phyloP scores from a whole-genome alignment of 1,284 basidiomycete genomes.

The Psilocybe mexicana region DNA sequence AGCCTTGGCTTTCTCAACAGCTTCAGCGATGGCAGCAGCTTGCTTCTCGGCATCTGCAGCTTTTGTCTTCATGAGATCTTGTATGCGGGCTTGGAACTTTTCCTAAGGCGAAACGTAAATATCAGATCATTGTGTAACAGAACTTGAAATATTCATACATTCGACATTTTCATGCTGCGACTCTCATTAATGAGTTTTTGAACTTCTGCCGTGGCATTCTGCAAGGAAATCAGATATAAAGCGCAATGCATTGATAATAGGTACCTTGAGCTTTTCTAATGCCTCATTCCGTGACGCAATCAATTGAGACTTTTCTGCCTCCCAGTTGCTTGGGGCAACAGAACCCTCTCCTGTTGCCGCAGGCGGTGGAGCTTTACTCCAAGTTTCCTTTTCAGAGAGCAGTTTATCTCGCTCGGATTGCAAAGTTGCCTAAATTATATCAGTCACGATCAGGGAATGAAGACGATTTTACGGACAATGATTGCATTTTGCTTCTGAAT shows the following conservation, averaged over 20 bases:
- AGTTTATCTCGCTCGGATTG: conserved; percentile 61
- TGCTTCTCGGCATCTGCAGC: conserved; percentile 42
- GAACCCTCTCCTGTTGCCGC: conserved; percentile 28
- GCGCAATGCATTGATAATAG: background rate
- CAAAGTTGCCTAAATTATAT: conserved; percentile 46
- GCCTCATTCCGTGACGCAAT: conserved; percentile 62
- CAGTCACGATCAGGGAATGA: background rate
- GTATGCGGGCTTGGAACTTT: conserved; percentile 32
- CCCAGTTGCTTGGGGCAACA: conserved; percentile 43
- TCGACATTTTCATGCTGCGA: conserved; percentile 41
- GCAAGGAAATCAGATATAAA: background rate
- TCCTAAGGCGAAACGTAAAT: conserved; percentile 23
- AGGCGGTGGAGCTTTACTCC: conserved; percentile 30
- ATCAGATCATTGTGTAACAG: background rate
- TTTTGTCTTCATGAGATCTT: conserved; percentile 32
- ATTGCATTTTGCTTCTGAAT: conserved; percentile 35
- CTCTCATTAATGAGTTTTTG: conserved; percentile 49
- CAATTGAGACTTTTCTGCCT: conserved; percentile 59
- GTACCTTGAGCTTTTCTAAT: conserved; percentile 54
- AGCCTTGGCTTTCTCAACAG: conserved; percentile 53
- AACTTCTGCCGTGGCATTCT: conserved; percentile 49
- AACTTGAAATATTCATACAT: conserved; percentile 21
- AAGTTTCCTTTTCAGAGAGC: conserved; percentile 57
- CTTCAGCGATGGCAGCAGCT: conserved; percentile 49
- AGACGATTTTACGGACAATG: conserved; percentile 41